Base-by-base conservation (phyloP, 768 basidiomycete species). In the Crassisporium funariophilum region DNA sequence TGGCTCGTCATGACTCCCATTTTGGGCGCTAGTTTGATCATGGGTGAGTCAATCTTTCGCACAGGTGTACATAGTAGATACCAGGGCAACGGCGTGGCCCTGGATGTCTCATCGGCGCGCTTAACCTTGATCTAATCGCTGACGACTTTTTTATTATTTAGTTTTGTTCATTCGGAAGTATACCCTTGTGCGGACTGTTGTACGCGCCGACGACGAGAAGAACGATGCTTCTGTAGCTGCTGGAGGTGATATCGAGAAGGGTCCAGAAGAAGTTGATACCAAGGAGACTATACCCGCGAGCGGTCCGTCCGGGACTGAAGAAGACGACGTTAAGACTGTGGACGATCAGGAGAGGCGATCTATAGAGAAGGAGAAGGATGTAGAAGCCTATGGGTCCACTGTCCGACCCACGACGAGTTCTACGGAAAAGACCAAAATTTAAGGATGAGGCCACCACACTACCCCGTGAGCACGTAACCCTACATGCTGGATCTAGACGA, bases 1-100 rank as follows among this genome's bases (percentile, higher is more conserved):
- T 89, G 86, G 85, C 51, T 86, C 16, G 81, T 83, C 7, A 73
- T 72, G 62, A 82, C 82, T 8, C 83, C 81, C 0, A 66, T 88
- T 20, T 41, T 78, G 5, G 82, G 78, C 10, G 68, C 71, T 33
- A 71, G 75, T 20, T 73, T 86, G 54, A 52, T 86, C 21, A 68
- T 78, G 67, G 66, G 77, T 78, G 47, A 57, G 74, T 55, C 11
- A 38, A 15, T 19, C 19, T 29, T 27, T n/a, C n/a, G n/a, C n/a
- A n/a, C n/a, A n/a, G n/a, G n/a, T n/a, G n/a, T n/a, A n/a, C n/a
- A n/a, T n/a, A n/a, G n/a, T n/a, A n/a, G n/a, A n/a, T n/a, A n/a
- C n/a, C n/a, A n/a, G n/a, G n/a, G n/a, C n/a, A n/a, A n/a, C n/a
- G n/a, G n/a, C n/a, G n/a, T n/a, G n/a, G n/a, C n/a, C n/a, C n/a